phyloP scores from a whole-genome alignment of 2,329 filamentous ascomycete genomes.

The Pseudogymnoascus sp. region DNA sequence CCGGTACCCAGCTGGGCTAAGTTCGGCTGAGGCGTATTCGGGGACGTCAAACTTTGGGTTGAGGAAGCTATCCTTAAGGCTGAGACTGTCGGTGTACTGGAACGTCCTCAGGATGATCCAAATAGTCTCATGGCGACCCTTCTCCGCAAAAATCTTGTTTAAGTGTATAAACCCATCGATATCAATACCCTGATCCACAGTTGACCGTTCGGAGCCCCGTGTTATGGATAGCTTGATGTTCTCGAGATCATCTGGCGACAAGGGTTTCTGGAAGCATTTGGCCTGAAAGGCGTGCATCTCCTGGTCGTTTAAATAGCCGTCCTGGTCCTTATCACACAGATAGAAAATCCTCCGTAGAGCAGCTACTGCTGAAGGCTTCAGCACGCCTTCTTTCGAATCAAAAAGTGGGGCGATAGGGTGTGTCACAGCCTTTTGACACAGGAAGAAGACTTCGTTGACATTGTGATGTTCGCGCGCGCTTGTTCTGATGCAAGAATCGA shows the following conservation, averaged over 20 bases:
- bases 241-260: slow-evolving; percentile 73
- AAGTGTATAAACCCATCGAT: slow-evolving; percentile 78
- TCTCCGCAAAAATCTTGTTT: slow-evolving; percentile 95
- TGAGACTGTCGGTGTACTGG: slow-evolving; percentile 92
- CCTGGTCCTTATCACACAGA: slow-evolving; percentile 91
- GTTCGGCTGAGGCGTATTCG: slow-evolving; percentile 83
- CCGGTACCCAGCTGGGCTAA: slow-evolving; percentile 88
- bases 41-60: slow-evolving; percentile 93
- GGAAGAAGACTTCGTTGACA: slow-evolving; percentile 93
- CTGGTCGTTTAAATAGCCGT: slow-evolving; percentile 81
- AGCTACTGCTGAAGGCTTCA: slow-evolving; percentile 84
- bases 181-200: slow-evolving; percentile 67
- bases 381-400: slow-evolving; percentile 82
- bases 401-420: slow-evolving; percentile 95
- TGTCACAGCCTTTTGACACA: slow-evolving; percentile 96
- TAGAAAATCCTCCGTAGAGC: slow-evolving; percentile 91
- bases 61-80: slow-evolving; percentile 82
- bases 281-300: slow-evolving; percentile 88
- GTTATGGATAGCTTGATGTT: slow-evolving; percentile 88
- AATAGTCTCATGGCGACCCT: slow-evolving; percentile 94
- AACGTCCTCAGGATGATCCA: slow-evolving; percentile 96
- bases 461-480: slow-evolving; percentile 89
- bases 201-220: slow-evolving; percentile 57
- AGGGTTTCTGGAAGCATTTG: slow-evolving; percentile 84
- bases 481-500: slow-evolving; percentile 93